Conservation (phyloP, 2,329 filamentous ascomycete genomes). For the Karstenula rhodostoma region DNA sequence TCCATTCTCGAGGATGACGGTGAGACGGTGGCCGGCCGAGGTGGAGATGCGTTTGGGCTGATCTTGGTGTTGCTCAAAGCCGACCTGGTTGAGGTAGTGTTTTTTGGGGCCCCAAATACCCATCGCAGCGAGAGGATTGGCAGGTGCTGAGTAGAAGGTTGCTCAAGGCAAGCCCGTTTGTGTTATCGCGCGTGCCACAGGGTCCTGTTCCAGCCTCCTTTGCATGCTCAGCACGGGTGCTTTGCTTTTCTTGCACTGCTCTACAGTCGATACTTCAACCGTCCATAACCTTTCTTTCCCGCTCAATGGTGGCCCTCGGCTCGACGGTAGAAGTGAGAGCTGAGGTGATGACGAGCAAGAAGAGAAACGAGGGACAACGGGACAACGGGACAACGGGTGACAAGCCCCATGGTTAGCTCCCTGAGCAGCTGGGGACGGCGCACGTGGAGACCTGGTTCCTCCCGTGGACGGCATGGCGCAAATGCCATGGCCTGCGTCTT, state of each 20-base stretch:
- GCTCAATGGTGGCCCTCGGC: not conserved
- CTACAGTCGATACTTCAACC: not conserved
- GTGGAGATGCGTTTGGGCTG: conserved; percentile 52
- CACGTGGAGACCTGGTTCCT: conserved; percentile 16
- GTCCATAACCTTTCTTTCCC: not conserved
- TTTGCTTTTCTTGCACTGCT: conserved; percentile 10
- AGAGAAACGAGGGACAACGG: conserved; percentile 5
- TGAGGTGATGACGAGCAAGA: conserved; percentile 6
- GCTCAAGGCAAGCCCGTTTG: conserved; percentile 14
- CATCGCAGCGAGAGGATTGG: conserved; percentile 25
- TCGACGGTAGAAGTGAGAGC: not conserved
- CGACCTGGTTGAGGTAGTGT: conserved; percentile 34
- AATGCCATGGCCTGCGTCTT: conserved; percentile 23
- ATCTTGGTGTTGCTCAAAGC: conserved; percentile 36
- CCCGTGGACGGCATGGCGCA: conserved; percentile 19
- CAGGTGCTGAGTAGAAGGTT: not conserved
- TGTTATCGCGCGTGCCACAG: conserved; percentile 15
- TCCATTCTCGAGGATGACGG: conserved; percentile 50
- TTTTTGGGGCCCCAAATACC: conserved; percentile 33
- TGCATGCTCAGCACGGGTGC: conserved; percentile 17
- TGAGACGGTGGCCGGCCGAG: conserved; percentile 52
- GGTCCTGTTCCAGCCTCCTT: conserved; percentile 10
- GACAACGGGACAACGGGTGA: conserved; percentile 3
- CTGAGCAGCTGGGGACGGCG: not conserved
- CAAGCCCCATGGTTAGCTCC: conserved; percentile 3